Conservation (phyloP, 139 green algal species). For the Chlamydomonas asymmetrica region DNA sequence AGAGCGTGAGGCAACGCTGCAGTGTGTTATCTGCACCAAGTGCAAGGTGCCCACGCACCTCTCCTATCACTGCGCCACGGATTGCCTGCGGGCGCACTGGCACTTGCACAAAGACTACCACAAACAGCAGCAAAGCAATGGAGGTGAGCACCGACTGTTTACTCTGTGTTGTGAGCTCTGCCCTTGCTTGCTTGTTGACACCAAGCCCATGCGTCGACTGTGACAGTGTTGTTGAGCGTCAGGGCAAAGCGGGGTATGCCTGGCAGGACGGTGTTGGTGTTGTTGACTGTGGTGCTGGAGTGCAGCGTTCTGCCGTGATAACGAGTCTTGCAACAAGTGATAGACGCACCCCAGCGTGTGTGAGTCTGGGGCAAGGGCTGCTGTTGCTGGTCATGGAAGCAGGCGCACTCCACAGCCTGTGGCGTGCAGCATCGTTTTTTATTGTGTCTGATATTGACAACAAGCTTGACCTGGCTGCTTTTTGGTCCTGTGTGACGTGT, state of each 20-base stretch:
- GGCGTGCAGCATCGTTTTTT: no score
- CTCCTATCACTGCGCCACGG: slow-evolving; percentile 89
- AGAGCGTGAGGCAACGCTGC: slow-evolving; percentile 81
- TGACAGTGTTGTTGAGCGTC: neutral
- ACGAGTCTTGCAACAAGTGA: neutral
- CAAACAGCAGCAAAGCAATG: slow-evolving; percentile 42
- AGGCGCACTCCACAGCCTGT: no score
- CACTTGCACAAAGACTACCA: slow-evolving; percentile 88
- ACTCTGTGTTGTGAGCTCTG: neutral
- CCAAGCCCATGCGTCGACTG: neutral
- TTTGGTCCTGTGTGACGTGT: neutral
- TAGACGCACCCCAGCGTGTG: no score
- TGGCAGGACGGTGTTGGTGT: no score
- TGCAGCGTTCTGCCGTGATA: no score
- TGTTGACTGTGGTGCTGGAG: no score
- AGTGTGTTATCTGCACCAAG: slow-evolving; percentile 91
- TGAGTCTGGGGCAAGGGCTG: no score
- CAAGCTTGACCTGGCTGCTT: no score
- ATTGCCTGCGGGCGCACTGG: slow-evolving; percentile 93
- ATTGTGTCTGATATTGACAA: no score
- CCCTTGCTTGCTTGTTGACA: no score
- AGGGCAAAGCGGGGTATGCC: no score
- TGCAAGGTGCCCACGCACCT: slow-evolving; percentile 72
- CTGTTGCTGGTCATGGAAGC: no score
- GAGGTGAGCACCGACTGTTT: slow-evolving; percentile 6